Evolutionary conservation across 2,329 filamentous ascomycete species (phyloP), one percentile per base, ranked within the genome.

Genomic region (Sporothrix schenckii): DNA sequence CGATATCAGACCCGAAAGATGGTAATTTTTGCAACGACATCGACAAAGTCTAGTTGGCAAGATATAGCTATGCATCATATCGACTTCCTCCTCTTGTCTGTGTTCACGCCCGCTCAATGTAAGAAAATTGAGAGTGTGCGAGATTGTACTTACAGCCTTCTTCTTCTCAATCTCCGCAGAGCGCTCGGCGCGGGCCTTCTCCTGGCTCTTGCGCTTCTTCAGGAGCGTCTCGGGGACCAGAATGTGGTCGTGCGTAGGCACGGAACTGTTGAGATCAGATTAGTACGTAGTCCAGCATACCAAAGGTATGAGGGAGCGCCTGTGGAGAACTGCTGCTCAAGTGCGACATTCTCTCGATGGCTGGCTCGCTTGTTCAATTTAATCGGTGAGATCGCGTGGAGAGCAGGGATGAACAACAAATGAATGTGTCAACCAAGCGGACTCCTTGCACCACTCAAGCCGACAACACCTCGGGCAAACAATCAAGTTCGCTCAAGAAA

Each of bases 171-270:
- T 83, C 80, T 92, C 92, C 76, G 91, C 88, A 77, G 87, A 84
- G 82, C 90, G 91, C 85, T 94, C 92, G 83, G 95, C 94, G 83
- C 94, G 92, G 83, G 94, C 93, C 90, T 97, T 97, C 90, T 99
- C 95, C 87, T 97, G 94, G 84, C 89, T 93, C 93, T 99, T 99
- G 88, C 95, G 92, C 93, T 99, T 99, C 92, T 99, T 99, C 84
- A 99, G 90, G 80, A 99, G 92, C 79, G 95, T 99, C 92, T 99
- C 95, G 78, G 95, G 95, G 82, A 98, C 93, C 83, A 98, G 88
- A 83, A 99, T 90, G 84, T 98, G 92, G 84, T 97, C 92, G 84
- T 94, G 86, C 83, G 93, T 97, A 77, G 95, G 93, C 81, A 97
- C 92, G 85, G 89, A 90, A 86, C 93, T 97, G 81, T 73, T 97